These are phyloP conservation scores for Saururus chinensis DNA, from an alignment of 164 flowering plant genomes.

Conservation along the genomic window DNA sequence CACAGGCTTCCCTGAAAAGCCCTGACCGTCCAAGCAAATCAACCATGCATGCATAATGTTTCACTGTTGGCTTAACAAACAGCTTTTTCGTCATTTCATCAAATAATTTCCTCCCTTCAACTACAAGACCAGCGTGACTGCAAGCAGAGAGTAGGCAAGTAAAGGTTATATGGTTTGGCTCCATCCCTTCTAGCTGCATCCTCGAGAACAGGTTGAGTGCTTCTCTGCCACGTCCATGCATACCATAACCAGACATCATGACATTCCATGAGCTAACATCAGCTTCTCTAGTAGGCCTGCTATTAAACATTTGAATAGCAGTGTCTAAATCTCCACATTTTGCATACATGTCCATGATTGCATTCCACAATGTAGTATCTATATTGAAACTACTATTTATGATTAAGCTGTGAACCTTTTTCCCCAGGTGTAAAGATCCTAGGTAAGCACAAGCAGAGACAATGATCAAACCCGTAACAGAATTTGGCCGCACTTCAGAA, in stretches of 20 bases:
- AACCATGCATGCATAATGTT: slow-evolving; percentile 44
- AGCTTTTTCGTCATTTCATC: slow-evolving; percentile 16
- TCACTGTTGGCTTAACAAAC: slow-evolving; percentile 17
- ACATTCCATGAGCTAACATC: slow-evolving; percentile 32
- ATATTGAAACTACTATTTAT: slow-evolving; percentile 11
- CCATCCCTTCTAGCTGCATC: slow-evolving; percentile 29
- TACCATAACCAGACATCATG: slow-evolving; percentile 35
- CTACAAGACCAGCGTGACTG: slow-evolving; percentile 38
- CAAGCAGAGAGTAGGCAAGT: slow-evolving; percentile 35
- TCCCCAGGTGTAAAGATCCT: slow-evolving; percentile 28
- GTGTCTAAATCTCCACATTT: slow-evolving; percentile 36
- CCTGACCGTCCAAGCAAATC: slow-evolving; percentile 46
- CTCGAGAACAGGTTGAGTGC: slow-evolving; percentile 20
- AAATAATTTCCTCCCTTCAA: slow-evolving; percentile 34
- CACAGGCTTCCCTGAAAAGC: slow-evolving; percentile 22
- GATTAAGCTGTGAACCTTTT: slow-evolving; percentile 23
- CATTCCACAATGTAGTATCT: slow-evolving; percentile 23
- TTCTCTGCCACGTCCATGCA: slow-evolving; percentile 32
- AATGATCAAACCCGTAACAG: slow-evolving; percentile 29
- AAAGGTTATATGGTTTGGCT: slow-evolving; percentile 36
- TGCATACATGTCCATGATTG: slow-evolving; percentile 39
- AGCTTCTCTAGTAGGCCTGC: slow-evolving; percentile 10
- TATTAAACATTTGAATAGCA: slow-evolving; percentile 22
- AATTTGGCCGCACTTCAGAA: slow-evolving; percentile 17
- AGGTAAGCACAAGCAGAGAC: slow-evolving; percentile 34